phyloP scores from a whole-genome alignment of 2,329 filamentous ascomycete genomes.

The Pseudogymnoascus sp. region DNA sequence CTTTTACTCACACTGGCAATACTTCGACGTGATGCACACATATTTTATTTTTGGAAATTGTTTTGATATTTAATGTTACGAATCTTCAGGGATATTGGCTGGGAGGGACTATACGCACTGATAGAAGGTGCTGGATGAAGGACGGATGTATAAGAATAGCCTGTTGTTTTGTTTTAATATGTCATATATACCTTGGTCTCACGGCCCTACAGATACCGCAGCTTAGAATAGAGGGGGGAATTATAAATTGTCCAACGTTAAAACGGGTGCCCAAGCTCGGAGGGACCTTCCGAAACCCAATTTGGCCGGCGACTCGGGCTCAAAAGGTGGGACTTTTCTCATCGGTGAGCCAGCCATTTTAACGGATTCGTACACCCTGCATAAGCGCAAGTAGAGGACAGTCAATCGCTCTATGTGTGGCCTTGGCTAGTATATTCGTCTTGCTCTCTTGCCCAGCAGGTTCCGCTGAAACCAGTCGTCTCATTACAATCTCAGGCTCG shows the following conservation, averaged over 20 bases:
- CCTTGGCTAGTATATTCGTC: not conserved
- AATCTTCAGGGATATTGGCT: not conserved
- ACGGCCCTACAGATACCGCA: not conserved
- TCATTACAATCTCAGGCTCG: not conserved
- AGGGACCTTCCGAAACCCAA: not conserved
- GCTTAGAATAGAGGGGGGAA: not conserved
- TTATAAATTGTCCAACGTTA: not conserved
- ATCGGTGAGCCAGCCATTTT: not conserved
- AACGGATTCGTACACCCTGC: not conserved
- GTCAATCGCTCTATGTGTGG: not conserved
- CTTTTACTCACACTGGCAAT: not conserved
- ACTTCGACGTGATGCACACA: not conserved
- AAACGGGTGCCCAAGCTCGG: not conserved
- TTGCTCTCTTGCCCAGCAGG: not conserved
- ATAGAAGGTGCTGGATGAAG: not conserved
- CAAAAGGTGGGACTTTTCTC: not conserved
- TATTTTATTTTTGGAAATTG: not conserved
- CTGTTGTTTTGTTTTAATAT: not conserved
- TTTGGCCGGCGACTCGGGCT: not conserved
- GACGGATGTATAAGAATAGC: not conserved
- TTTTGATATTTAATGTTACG: not conserved
- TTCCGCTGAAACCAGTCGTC: not conserved
- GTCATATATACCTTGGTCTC: not conserved
- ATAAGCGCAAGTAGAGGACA: not conserved
- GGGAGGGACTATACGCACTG: not conserved